These are phyloP conservation scores for Auricularia sp. DNA, from an alignment of 768 basidiomycete genomes.

Conservation along the genomic window DNA sequence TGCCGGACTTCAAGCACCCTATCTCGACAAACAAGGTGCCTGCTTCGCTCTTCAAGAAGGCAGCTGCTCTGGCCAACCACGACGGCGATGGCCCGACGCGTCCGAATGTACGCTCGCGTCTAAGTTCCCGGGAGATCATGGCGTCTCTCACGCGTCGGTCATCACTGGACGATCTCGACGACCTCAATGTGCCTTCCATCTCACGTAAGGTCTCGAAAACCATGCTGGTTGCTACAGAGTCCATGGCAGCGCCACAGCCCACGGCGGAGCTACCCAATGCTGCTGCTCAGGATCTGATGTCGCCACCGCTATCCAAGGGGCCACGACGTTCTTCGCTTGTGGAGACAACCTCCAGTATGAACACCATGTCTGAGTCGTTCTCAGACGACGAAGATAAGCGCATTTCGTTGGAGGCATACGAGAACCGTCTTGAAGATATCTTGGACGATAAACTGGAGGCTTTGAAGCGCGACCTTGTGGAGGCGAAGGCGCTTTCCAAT, in stretches of 20 bases:
- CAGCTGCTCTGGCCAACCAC: constrained; percentile 36
- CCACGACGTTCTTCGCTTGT: neutral
- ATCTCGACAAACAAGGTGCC: constrained; percentile 66
- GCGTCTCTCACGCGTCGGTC: constrained; percentile 40
- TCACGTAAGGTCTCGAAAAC: constrained; percentile 41
- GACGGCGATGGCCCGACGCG: constrained; percentile 56
- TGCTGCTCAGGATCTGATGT: neutral
- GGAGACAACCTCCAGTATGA: neutral
- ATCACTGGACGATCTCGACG: constrained; percentile 76
- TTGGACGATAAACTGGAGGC: constrained; percentile 60
- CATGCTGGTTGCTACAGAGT: neutral
- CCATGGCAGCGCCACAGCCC: neutral
- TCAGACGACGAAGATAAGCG: neutral
- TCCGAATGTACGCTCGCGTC: constrained; percentile 61
- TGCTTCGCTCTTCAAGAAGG: constrained; percentile 72
- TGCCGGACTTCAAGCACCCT: constrained; percentile 65
- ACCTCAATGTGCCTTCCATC: constrained; percentile 58
- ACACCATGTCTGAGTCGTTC: neutral
- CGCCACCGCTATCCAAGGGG: neutral
- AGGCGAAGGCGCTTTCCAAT: constrained; percentile 1
- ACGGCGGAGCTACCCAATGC: neutral
- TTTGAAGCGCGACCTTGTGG: constrained; percentile 10
- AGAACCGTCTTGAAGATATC: constrained; percentile 50
- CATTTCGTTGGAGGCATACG: constrained; percentile 42
- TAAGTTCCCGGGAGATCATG: constrained; percentile 64